These are phyloP conservation scores for Clathrospora elynae DNA, from an alignment of 2,329 filamentous ascomycete genomes.

Conservation along the genomic window DNA sequence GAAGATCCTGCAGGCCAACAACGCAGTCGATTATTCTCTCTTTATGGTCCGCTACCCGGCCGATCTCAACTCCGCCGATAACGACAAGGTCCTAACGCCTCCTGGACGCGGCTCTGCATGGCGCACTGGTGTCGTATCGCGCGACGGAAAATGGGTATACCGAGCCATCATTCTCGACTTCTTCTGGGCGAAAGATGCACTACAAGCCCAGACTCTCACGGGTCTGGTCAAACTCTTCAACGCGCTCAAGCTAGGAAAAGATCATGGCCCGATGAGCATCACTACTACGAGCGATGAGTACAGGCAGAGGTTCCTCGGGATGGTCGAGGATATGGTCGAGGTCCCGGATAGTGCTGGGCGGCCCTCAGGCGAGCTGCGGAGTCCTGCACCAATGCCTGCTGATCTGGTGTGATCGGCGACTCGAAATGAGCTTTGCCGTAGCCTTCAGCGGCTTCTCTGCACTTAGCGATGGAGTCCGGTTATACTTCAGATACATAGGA, in stretches of 20 bases:
- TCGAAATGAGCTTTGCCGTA: not conserved
- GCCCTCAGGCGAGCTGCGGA: slow-evolving; percentile 39
- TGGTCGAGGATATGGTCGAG: slow-evolving; percentile 53
- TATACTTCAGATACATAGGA: slow-evolving; percentile 3
- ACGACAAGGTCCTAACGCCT: slow-evolving; percentile 41
- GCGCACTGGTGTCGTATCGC: slow-evolving; percentile 65
- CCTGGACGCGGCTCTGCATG: slow-evolving; percentile 54
- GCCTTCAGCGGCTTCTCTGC: not conserved
- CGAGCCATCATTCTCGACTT: slow-evolving; percentile 73
- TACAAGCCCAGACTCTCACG: slow-evolving; percentile 69
- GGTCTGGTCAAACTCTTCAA: slow-evolving; percentile 69
- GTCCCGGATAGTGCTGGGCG: slow-evolving; percentile 40
- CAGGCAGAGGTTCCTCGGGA: slow-evolving; percentile 59
- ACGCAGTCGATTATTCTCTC: slow-evolving; percentile 76
- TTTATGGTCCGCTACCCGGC: slow-evolving; percentile 67
- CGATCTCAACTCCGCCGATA: slow-evolving; percentile 32
- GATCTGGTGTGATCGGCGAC: slow-evolving; percentile 11
- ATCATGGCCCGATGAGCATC: slow-evolving; percentile 74
- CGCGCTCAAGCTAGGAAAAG: slow-evolving; percentile 55
- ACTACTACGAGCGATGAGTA: slow-evolving; percentile 73
- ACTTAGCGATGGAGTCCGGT: slow-evolving; percentile 4
- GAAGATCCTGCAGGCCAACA: slow-evolving; percentile 63
- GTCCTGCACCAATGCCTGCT: slow-evolving; percentile 13
- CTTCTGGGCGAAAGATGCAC: slow-evolving; percentile 77
- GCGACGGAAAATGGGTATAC: slow-evolving; percentile 69